These are phyloP conservation scores for Vaccinium macrocarpon DNA, from an alignment of 148 eudicot genomes.

Conservation along the genomic window DNA sequence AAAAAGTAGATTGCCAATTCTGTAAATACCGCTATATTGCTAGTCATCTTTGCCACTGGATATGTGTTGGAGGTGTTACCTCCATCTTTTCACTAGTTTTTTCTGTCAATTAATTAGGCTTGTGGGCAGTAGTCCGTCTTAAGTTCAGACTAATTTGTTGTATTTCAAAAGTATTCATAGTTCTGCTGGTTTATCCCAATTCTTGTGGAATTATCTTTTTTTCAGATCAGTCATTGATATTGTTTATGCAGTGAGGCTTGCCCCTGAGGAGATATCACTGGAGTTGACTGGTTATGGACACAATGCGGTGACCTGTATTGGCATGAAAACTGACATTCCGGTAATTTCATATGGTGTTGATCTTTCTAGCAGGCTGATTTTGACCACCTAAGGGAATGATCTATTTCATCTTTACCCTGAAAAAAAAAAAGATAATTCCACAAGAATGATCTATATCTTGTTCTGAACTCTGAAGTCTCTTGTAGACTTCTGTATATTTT, in stretches of 20 bases:
- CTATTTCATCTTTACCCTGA: slow-evolving; percentile 22
- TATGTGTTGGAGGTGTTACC: neutral
- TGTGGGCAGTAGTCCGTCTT: neutral
- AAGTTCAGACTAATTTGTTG: neutral
- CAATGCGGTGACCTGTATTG: slow-evolving; percentile 93
- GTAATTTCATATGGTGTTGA: slow-evolving; percentile 34
- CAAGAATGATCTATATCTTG: too few species aligned
- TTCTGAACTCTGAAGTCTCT: neutral
- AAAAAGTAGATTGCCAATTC: neutral
- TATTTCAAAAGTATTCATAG: neutral
- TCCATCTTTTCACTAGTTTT: neutral
- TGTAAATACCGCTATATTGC: neutral
- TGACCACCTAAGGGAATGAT: neutral
- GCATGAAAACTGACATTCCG: slow-evolving; percentile 98
- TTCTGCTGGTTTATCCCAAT: neutral
- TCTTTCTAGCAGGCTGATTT: neutral
- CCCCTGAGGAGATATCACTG: slow-evolving; percentile 83
- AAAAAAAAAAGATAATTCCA: too few species aligned
- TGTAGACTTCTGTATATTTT: neutral
- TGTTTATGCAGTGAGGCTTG: slow-evolving; percentile 83
- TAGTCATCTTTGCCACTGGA: neutral
- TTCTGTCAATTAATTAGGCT: neutral
- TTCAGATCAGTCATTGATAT: slow-evolving; percentile 4
- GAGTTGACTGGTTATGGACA: slow-evolving; percentile 83
- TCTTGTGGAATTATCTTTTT: neutral